phyloP scores from a whole-genome alignment of 2,329 filamentous ascomycete species.

The Colletotrichum scovillei region DNA sequence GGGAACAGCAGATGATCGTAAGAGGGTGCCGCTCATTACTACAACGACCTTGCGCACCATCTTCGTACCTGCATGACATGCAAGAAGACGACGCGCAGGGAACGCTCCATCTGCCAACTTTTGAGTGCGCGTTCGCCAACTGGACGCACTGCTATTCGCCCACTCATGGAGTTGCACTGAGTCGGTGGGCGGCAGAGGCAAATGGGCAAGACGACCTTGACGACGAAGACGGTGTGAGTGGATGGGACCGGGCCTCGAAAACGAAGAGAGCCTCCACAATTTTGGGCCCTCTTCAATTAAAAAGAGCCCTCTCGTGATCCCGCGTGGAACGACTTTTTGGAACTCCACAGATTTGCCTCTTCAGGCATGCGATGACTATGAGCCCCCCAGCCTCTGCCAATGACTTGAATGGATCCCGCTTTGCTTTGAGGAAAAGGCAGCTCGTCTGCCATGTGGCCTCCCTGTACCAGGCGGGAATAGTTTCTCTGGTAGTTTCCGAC shows the following conservation, averaged over 20 bases:
- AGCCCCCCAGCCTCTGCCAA: conserved; percentile 14
- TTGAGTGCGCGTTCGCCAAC: neutral
- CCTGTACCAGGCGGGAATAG: conserved; percentile 29
- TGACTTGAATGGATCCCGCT: conserved; percentile 15
- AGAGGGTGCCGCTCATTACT: conserved; percentile 2
- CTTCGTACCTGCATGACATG: conserved; percentile 19
- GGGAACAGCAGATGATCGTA: conserved; percentile 21
- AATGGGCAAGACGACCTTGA: conserved; percentile 14
- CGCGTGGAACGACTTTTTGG: conserved; percentile 29
- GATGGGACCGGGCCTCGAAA: conserved; percentile 13
- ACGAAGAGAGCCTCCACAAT: conserved; percentile 28
- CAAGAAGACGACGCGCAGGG: conserved; percentile 6
- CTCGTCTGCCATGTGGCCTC: conserved; percentile 33
- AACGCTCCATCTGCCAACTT: conserved; percentile 15
- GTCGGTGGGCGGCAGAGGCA: neutral
- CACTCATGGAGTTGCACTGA: neutral
- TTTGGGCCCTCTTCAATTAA: conserved; percentile 25
- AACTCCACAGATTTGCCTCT: conserved; percentile 33
- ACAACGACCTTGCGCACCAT: conserved; percentile 5
- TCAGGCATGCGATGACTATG: conserved; percentile 20
- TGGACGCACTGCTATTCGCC: conserved; percentile 13
- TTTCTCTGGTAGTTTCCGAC: conserved; percentile 12
- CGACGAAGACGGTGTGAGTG: neutral
- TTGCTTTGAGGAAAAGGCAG: conserved; percentile 24
- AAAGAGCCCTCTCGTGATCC: conserved; percentile 29